phyloP scores from a whole-genome alignment of 1,284 basidiomycete genomes.

The Anthracocystis panici-leucophaei region DNA sequence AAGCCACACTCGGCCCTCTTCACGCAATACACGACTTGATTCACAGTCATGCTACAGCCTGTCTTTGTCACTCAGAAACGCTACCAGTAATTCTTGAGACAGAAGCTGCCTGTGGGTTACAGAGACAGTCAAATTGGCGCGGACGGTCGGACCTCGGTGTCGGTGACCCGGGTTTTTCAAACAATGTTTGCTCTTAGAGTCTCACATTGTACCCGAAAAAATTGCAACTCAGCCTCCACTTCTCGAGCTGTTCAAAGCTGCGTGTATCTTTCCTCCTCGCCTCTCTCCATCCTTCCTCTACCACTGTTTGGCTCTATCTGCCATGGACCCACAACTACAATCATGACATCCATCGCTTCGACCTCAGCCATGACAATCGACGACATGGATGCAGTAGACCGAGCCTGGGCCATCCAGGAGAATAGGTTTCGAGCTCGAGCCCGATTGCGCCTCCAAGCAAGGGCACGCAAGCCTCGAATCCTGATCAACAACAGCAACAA shows the following conservation, averaged over 20 bases:
- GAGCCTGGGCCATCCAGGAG: slow-evolving; percentile 45
- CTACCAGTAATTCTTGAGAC: too few species aligned
- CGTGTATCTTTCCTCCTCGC: background rate
- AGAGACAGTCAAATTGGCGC: background rate
- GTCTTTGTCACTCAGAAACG: too few species aligned
- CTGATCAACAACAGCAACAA: slow-evolving; percentile 15
- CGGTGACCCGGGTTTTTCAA: background rate
- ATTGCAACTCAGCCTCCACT: slow-evolving; percentile 45
- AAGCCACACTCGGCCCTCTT: too few species aligned
- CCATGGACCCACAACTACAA: background rate
- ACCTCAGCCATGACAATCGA: slow-evolving; percentile 19
- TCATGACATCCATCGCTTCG: slow-evolving; percentile 31
- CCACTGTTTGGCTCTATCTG: background rate
- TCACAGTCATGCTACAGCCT: too few species aligned
- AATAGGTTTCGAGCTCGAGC: slow-evolving; percentile 41
- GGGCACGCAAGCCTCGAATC: slow-evolving; percentile 30
- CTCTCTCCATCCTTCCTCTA: background rate
- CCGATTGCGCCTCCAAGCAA: slow-evolving; percentile 34
- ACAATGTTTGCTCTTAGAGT: background rate
- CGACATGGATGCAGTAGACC: slow-evolving; percentile 39
- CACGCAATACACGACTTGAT: too few species aligned
- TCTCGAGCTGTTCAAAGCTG: background rate
- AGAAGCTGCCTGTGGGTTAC: too few species aligned
- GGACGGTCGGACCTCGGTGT: background rate
- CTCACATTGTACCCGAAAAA: slow-evolving; percentile 1